These are phyloP conservation scores for Cladobotryum mycophilum DNA, from an alignment of 2,329 filamentous ascomycete genomes.

Conservation along the genomic window DNA sequence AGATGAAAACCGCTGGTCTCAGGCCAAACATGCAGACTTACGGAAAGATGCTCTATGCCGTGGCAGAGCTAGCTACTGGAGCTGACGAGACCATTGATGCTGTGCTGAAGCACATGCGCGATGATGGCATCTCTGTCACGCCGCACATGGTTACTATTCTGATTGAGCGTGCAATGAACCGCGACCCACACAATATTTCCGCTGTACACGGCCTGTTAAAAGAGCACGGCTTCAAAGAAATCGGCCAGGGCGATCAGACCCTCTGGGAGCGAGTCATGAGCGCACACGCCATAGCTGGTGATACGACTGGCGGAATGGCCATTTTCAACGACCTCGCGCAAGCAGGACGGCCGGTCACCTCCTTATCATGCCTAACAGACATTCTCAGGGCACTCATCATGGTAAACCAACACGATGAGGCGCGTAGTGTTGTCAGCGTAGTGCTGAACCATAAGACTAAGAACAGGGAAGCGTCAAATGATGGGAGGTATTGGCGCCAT, in stretches of 20 bases:
- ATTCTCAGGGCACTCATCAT: conserved; percentile 32
- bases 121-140: conserved; percentile 45
- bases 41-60: conserved; percentile 59
- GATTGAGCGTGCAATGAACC: conserved; percentile 58
- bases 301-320: conserved; percentile 42
- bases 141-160: conserved; percentile 70
- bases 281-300: conserved; percentile 53
- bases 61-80: conserved; percentile 29
- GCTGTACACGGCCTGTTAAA: conserved; percentile 56
- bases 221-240: conserved; percentile 41
- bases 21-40: conserved; percentile 58
- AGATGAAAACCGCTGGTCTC: conserved; percentile 53
- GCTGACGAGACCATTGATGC: conserved; percentile 47
- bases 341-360: conserved; percentile 33
- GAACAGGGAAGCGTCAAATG: conserved; percentile 15
- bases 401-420: conserved; percentile 19
- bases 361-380: conserved; percentile 37
- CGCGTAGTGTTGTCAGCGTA: conserved; percentile 26
- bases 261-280: conserved; percentile 67
- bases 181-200: conserved; percentile 50
- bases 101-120: conserved; percentile 57
- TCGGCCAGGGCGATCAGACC: conserved; percentile 45
- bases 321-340: conserved; percentile 41
- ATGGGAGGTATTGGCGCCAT: conserved; percentile 39
- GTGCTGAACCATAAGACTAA: conserved; percentile 24